Evolutionary conservation across 2,329 filamentous ascomycete species (phyloP).

Genomic region (Penicillium sp.): DNA sequence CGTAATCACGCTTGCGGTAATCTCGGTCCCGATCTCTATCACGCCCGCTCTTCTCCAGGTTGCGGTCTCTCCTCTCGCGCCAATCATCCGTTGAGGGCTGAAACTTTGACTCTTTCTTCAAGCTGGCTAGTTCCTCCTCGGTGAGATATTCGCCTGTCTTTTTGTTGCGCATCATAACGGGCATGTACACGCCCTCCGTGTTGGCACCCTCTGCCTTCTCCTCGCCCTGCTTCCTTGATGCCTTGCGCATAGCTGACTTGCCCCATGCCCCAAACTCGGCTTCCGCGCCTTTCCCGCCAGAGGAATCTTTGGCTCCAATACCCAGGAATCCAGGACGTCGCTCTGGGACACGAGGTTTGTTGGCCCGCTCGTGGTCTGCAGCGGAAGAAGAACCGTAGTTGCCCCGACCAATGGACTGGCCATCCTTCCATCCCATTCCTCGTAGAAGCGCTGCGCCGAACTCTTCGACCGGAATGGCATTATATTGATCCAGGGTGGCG

Average conservation of each 20-base stretch:
- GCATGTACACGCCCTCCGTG: constrained; percentile 56
- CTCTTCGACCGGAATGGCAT: constrained; percentile 85
- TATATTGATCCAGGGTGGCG: constrained; percentile 79
- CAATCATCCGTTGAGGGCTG: constrained; percentile 47
- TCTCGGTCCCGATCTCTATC: constrained; percentile 35
- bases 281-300: constrained; percentile 52
- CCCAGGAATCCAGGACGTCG: constrained; percentile 78
- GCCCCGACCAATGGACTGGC: constrained; percentile 56
- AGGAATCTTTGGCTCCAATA: constrained; percentile 79
- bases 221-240: constrained; percentile 56
- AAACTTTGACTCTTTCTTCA: constrained; percentile 50
- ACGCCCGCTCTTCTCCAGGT: constrained; percentile 41
- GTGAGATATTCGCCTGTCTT: constrained; percentile 61
- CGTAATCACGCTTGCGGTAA: constrained; percentile 35
- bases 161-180: constrained; percentile 60
- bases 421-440: constrained; percentile 92
- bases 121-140: constrained; percentile 58
- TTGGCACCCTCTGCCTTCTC: constrained; percentile 39
- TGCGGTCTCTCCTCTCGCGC: constrained; percentile 46
- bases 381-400: constrained; percentile 45
- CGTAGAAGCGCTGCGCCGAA: constrained; percentile 87
- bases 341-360: constrained; percentile 63
- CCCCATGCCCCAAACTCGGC: constrained; percentile 80
- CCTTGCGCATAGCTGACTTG: constrained; percentile 56
- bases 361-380: constrained; percentile 42